Base-by-base conservation (phyloP, 371 early-diverging fungal species). In the Lichtheimia hyalospora region DNA sequence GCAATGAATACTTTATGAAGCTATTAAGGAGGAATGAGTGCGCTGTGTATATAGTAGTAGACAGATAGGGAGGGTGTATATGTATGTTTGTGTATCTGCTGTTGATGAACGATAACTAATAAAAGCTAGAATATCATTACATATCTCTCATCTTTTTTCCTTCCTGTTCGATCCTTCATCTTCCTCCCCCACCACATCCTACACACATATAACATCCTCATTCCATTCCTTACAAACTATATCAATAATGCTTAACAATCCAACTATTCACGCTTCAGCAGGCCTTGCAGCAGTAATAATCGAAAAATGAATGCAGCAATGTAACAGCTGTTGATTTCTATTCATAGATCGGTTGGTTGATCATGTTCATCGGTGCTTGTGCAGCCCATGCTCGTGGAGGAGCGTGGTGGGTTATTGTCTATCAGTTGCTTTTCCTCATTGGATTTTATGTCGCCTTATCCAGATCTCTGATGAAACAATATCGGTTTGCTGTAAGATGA, bases 371-470 rank as follows among this genome's bases (percentile, higher is more conserved):
- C 34, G 62, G 59, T 42, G 54, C 61, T 6, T 60, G 63, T 27
- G 20, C 60, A n/a, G 41, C 60, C 3, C 55, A 50, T 10, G 34
- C 57, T 39, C 60, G 54, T 27, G 68, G 68, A 21, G 57, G 55
- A 12, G 52, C 44, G 12, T 68, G 68, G 68, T 68, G 68, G 68
- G 52, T 68, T 40, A 63, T 68, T 50, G 44, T 63, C 41, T 63
- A 68, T 44, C 61, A 68, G 46, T 40, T 68, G 4, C 34, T 40
- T 18, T 41, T 63, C n/a, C 25, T 63, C 20, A 28, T 68, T 12
- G 53, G 53, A 10, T 40, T 68, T 15, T 63, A 62, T 46, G 41
- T 52, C 7, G 57, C 63, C 5, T 54, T 68, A 42, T 40, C 54
- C 7, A 63, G 57, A 39, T 46, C 57, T 6, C 43, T 56, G 0